A percentile compares a stretch with the other conserved stretches of the same genome.
phyloP scores from a whole-genome alignment of 495 filamentous ascomycete genomes.

The Podospora pseudopauciseta region DNA sequence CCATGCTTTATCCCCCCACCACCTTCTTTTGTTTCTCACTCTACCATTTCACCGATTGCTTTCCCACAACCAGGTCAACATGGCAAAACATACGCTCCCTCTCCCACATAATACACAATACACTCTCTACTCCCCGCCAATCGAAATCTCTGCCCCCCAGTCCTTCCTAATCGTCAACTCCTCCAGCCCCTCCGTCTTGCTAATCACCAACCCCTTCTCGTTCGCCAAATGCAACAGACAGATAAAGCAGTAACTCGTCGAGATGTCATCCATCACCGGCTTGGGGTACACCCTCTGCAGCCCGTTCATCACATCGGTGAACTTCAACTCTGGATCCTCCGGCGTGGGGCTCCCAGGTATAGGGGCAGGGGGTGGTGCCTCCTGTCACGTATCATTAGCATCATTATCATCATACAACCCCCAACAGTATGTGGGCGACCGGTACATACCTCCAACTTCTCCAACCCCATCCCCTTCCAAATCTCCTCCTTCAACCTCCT shows the following conservation, averaged over 20 bases:
- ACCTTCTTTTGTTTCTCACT: background rate
- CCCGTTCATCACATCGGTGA: conserved; percentile 86
- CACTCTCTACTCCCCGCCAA: conserved; percentile 28
- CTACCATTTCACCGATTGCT: background rate
- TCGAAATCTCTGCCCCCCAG: conserved; percentile 50
- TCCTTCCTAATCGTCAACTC: conserved; percentile 58
- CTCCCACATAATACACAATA: background rate
- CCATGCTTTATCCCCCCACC: background rate
- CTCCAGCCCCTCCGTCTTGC: conserved; percentile 53
- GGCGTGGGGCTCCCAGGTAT: conserved; percentile 27
- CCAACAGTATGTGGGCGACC: too few relatives aligned
- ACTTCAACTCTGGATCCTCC: conserved; percentile 57
- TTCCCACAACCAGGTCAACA: background rate
- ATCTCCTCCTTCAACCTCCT: conserved; percentile 90
- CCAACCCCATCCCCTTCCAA: conserved; percentile 82
- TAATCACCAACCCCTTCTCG: conserved; percentile 82
- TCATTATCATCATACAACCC: background rate
- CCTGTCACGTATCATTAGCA: conserved; percentile 24
- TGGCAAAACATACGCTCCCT: background rate
- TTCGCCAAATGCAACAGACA: conserved; percentile 94
- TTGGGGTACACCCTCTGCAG: conserved; percentile 82
- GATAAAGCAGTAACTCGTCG: conserved; percentile 96
- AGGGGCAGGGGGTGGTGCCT: conserved; percentile 13
- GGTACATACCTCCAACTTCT: conserved; percentile 42
- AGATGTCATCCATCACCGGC: conserved; percentile 85